A percentile compares a stretch with the other conserved stretches of the same genome.
phyloP scores from a whole-genome alignment of 257 asterid species.

The Fraxinus quadrangulata region DNA sequence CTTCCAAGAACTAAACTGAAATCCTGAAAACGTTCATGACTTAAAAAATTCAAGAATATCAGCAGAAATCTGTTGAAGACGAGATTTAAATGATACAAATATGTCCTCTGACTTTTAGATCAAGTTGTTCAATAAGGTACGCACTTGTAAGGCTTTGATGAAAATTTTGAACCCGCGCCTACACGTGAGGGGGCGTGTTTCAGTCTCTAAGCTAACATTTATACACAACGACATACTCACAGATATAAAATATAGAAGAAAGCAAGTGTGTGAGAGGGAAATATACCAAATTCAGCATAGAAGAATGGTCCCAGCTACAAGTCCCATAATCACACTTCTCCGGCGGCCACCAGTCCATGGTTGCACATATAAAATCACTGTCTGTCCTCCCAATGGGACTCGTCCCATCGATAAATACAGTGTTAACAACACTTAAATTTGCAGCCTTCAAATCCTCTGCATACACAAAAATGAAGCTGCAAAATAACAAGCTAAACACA shows the following conservation, averaged over 20 bases:
- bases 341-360: constrained; percentile 71
- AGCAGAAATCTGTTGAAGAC: neutral
- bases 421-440: constrained; percentile 19
- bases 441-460: constrained; percentile 26
- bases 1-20: neutral
- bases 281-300: constrained; percentile 28
- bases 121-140: neutral
- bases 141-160: neutral
- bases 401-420: constrained; percentile 43
- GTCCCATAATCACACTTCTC: constrained; percentile 59
- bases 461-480: constrained; percentile 20
- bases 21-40: neutral
- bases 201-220: neutral
- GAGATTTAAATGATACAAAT: neutral
- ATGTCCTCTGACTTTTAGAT: neutral
- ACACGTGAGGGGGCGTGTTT: neutral
- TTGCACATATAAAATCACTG: constrained; percentile 57
- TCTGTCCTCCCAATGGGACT: constrained; percentile 45
- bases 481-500: constrained; percentile 26
- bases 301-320: constrained; percentile 60
- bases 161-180: neutral
- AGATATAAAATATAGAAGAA: neutral
- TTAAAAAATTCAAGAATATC: neutral
- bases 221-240: neutral
- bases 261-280: neutral